phyloP scores from a whole-genome alignment of 139 green algal species.

The Tetraselmis striata region DNA sequence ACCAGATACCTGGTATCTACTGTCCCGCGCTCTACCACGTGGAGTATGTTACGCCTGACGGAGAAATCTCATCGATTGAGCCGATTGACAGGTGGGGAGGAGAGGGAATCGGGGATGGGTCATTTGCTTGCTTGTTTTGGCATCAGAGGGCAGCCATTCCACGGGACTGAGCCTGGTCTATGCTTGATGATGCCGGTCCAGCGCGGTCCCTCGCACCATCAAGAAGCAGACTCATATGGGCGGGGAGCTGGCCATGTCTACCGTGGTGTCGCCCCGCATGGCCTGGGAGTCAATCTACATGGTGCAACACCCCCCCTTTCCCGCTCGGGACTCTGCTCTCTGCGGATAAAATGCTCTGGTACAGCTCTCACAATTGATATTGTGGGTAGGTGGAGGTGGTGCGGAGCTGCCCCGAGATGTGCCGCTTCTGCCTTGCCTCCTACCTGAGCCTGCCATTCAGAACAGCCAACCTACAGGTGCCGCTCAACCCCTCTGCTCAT shows the following conservation, averaged over 20 bases:
- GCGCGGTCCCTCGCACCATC: slow-evolving; percentile 15
- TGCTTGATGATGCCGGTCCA: no score
- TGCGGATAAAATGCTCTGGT: no score
- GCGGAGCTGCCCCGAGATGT: slow-evolving; percentile 51
- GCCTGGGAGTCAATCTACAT: slow-evolving; percentile 56
- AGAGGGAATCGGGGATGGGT: no score
- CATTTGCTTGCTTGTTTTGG: no score
- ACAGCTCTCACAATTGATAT: no score
- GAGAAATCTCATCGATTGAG: not conserved
- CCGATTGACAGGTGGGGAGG: not conserved
- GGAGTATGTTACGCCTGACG: not conserved
- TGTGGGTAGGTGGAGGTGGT: slow-evolving; percentile 24
- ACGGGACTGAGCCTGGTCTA: no score
- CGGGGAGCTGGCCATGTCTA: slow-evolving; percentile 29
- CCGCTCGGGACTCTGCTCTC: no score
- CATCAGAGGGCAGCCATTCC: no score
- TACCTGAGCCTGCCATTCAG: slow-evolving; percentile 50
- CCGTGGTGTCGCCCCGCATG: slow-evolving; percentile 41
- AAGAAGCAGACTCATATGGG: slow-evolving; percentile 50
- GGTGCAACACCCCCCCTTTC: no score
- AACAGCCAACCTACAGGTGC: slow-evolving; percentile 18
- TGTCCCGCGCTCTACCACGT: not conserved
- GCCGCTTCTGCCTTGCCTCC: slow-evolving; percentile 44
- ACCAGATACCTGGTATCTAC: not conserved
- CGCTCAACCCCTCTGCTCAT: not conserved